Evolutionary conservation across 148 eudicot species (phyloP).

Genomic region (Oxyria digyna): DNA sequence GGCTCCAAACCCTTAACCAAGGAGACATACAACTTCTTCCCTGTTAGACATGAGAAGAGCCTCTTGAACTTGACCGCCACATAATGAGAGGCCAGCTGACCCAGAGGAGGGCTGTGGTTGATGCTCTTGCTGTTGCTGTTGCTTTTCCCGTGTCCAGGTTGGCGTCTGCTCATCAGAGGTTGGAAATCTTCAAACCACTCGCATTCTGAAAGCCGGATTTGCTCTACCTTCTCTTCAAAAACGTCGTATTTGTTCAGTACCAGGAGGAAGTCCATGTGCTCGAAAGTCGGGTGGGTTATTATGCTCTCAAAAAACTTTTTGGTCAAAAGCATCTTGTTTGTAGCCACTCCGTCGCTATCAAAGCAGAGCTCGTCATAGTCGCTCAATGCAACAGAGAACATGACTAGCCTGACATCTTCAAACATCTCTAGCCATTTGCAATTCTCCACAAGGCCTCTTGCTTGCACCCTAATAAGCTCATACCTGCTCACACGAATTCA

Average conservation of each 20-base stretch:
- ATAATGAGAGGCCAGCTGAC: constrained; percentile 77
- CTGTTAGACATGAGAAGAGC: constrained; percentile 63
- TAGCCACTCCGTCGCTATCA: constrained; percentile 37
- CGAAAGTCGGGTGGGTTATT: constrained; percentile 74
- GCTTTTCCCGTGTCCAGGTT: constrained; percentile 32
- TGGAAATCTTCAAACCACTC: constrained; percentile 94
- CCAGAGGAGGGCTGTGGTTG: constrained; percentile 56
- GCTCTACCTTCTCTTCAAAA: constrained; percentile 82
- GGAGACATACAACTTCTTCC: constrained; percentile 63
- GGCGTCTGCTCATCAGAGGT: constrained; percentile 54
- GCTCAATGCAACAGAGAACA: constrained; percentile 62
- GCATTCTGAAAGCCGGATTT: constrained; percentile 47
- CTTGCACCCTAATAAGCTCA: constrained; percentile 87
- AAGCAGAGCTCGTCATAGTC: constrained; percentile 58
- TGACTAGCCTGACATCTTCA: constrained; percentile 80
- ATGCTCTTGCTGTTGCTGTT: constrained; percentile 41
- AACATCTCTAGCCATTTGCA: constrained; percentile 97
- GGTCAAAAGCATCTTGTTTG: constrained; percentile 71
- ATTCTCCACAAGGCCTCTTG: constrained; percentile 67
- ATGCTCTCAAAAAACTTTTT: constrained; percentile 73
- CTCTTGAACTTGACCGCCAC: constrained; percentile 87
- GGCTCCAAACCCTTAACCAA: constrained; percentile 72
- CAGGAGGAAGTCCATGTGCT: constrained; percentile 70
- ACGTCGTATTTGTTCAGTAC: constrained; percentile 66
- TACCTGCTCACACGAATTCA: constrained; percentile 32